Evolutionary conservation across 139 green algal genomes (phyloP).

Genomic region (Mesotaenium endlicherianum): DNA sequence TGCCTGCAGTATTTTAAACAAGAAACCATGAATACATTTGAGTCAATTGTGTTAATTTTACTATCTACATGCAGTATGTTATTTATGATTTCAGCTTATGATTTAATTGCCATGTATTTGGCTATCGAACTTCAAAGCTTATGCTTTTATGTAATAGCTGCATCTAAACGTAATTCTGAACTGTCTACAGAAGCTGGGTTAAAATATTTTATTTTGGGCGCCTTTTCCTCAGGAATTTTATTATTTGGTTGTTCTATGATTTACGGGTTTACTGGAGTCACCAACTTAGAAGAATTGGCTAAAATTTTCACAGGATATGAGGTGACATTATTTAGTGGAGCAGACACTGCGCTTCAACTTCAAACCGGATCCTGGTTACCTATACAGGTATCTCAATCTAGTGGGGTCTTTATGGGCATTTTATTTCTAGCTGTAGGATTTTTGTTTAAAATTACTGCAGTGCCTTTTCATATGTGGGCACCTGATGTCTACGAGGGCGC

Average conservation of each 20-base stretch:
- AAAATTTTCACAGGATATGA: slow-evolving; percentile 59
- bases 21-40: slow-evolving; percentile 9
- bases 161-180: slow-evolving; percentile 62
- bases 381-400: background rate
- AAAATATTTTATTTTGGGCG: slow-evolving; percentile 71
- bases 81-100: slow-evolving; percentile 61
- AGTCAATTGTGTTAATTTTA: slow-evolving; percentile 51
- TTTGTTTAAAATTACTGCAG: slow-evolving; percentile 67
- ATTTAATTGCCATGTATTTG: slow-evolving; percentile 71
- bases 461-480: slow-evolving; percentile 70
- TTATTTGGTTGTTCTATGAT: slow-evolving; percentile 67
- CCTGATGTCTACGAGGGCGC: slow-evolving; percentile 71
- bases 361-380: background rate
- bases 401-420: slow-evolving; percentile 53
- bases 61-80: slow-evolving; percentile 64
- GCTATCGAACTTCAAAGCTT: slow-evolving; percentile 69
- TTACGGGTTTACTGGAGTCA: slow-evolving; percentile 64
- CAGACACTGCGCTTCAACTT: no score
- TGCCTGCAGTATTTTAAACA: slow-evolving; percentile 29
- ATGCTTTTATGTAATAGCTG: slow-evolving; percentile 70
- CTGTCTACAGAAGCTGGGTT: slow-evolving; percentile 67
- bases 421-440: slow-evolving; percentile 65
- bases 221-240: slow-evolving; percentile 66
- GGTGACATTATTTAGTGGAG: no score
- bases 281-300: slow-evolving; percentile 23